Conservation (phyloP, 352 stramenopile genomes). For the Pythium scleroteichum region DNA sequence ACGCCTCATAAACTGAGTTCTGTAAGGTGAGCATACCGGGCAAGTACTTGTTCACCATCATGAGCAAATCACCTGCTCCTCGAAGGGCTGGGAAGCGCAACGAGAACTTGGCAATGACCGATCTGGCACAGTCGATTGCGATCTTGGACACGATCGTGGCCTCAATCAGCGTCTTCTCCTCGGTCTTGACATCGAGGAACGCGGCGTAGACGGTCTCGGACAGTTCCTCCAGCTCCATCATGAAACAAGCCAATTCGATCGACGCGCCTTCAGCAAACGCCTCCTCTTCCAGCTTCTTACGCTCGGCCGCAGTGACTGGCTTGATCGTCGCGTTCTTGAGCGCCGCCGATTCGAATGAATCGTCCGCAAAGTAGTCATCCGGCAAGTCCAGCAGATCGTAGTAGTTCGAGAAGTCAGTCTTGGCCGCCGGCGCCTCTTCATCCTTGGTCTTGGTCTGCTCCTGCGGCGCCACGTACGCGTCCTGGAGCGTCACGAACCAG, state of each 20-base stretch:
- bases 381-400: slow-evolving; percentile 3
- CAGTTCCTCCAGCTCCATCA: slow-evolving; percentile 33
- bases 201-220: slow-evolving; percentile 24
- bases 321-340: neutral
- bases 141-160: slow-evolving; percentile 33
- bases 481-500: slow-evolving; percentile 5
- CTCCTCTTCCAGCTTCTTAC: slow-evolving; percentile 20
- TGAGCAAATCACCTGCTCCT: slow-evolving; percentile 20
- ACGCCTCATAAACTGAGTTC: too few relatives aligned
- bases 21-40: too few relatives aligned
- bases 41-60: neutral
- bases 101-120: slow-evolving; percentile 27
- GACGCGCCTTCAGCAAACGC: slow-evolving; percentile 31
- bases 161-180: slow-evolving; percentile 40
- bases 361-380: slow-evolving; percentile 4
- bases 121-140: slow-evolving; percentile 26
- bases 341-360: neutral
- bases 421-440: too few relatives aligned
- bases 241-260: slow-evolving; percentile 27
- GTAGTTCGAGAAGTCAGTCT: slow-evolving; percentile 8
- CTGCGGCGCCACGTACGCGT: neutral
- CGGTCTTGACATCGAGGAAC: slow-evolving; percentile 34
- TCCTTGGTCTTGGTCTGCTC: too few relatives aligned
- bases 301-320: neutral
- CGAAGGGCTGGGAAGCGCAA: slow-evolving; percentile 24